A percentile compares a stretch with the other conserved stretches of the same genome.
These are phyloP conservation scores for Quercus variabilis DNA, from an alignment of 306 rosid genomes.

Conservation along the genomic window DNA sequence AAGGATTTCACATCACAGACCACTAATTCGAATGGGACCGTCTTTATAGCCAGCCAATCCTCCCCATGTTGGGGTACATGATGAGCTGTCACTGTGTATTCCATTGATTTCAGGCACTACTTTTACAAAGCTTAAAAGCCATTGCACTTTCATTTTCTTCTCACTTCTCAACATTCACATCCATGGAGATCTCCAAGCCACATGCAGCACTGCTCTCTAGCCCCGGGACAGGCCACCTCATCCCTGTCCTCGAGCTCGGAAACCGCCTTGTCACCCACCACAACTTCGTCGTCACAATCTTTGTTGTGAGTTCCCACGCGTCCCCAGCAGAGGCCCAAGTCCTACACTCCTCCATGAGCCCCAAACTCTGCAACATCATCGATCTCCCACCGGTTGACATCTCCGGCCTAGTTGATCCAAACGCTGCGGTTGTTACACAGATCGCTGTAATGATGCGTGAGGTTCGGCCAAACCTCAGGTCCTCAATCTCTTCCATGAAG, in stretches of 20 bases:
- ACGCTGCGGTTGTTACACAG: background rate
- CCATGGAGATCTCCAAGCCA: constrained; percentile 13
- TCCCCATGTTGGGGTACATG: no score
- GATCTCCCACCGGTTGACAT: constrained; percentile 25
- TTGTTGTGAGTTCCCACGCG: constrained; percentile 27
- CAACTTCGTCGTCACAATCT: constrained; percentile 34
- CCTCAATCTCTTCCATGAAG: constrained; percentile 1
- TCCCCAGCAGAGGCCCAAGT: constrained; percentile 24
- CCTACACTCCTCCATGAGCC: constrained; percentile 15
- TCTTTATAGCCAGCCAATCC: no score
- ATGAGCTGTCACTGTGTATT: no score
- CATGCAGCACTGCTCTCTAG: constrained; percentile 43
- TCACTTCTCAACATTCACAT: background rate
- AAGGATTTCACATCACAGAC: no score
- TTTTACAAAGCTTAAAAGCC: no score
- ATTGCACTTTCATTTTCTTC: no score
- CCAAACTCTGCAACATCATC: constrained; percentile 24
- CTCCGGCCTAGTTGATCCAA: background rate
- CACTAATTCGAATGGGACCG: no score
- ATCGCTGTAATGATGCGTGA: constrained; percentile 33
- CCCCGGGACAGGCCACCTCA: constrained; percentile 57
- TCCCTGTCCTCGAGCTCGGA: constrained; percentile 43
- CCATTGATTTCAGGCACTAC: no score
- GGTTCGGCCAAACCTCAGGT: constrained; percentile 1
- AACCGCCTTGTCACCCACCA: constrained; percentile 31